These are phyloP conservation scores for Pleomassaria siparia DNA, from an alignment of 2,329 filamentous ascomycete genomes.

Conservation along the genomic window DNA sequence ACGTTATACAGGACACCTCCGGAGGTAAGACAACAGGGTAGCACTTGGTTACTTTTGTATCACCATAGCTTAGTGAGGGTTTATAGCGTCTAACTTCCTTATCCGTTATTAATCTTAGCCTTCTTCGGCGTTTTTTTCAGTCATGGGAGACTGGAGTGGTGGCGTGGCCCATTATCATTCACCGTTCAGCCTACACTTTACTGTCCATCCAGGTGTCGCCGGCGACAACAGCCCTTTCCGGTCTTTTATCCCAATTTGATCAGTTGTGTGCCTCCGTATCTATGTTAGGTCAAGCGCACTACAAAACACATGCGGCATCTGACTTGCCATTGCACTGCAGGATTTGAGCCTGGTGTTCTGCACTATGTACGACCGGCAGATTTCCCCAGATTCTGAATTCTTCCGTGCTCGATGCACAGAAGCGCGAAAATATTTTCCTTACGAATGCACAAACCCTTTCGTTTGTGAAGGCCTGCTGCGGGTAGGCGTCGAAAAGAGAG, in stretches of 20 bases:
- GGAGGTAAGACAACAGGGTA: too few relatives aligned
- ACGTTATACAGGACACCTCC: too few relatives aligned
- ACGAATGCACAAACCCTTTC: too few relatives aligned
- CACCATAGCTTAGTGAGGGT: too few relatives aligned
- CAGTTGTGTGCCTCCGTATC: constrained; percentile 2
- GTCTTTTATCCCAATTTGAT: constrained; percentile 4
- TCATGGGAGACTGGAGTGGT: too few relatives aligned
- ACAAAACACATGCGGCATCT: neutral
- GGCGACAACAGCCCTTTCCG: neutral
- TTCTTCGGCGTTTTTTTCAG: too few relatives aligned
- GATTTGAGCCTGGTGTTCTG: constrained; percentile 3
- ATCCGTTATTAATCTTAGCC: too few relatives aligned
- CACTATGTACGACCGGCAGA: constrained; percentile 8
- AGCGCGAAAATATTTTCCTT: constrained; percentile 3
- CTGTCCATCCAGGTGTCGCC: too few relatives aligned
- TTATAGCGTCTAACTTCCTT: too few relatives aligned
- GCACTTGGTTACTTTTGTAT: too few relatives aligned
- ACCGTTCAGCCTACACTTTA: too few relatives aligned
- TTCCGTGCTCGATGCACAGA: constrained; percentile 6
- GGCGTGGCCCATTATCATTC: too few relatives aligned
- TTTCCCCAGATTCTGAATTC: constrained; percentile 14
- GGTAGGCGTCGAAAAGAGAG: neutral
- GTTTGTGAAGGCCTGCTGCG: neutral
- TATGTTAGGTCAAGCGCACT: neutral
- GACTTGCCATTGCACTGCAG: neutral